Conservation (phyloP, 345 rosid species). For the Melastoma malabathricum region DNA sequence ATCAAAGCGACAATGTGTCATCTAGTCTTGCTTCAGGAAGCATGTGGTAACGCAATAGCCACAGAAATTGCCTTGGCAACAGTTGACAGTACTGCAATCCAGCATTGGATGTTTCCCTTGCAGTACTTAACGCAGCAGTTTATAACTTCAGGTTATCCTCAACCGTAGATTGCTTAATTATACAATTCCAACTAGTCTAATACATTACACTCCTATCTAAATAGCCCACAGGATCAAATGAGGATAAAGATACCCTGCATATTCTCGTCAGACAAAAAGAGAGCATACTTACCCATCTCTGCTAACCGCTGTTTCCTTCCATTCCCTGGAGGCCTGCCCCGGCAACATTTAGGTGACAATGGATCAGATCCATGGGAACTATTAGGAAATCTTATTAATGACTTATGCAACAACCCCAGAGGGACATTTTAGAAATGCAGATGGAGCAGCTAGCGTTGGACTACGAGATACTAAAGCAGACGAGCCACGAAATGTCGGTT, state of each 20-base stretch:
- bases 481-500: too few species aligned
- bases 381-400: constrained; percentile 31
- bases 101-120: too few species aligned
- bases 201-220: neutral
- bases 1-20: neutral
- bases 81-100: too few species aligned
- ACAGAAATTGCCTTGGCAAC: too few species aligned
- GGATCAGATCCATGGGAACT: constrained; percentile 46
- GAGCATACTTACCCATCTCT: constrained; percentile 48
- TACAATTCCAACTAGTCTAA: neutral
- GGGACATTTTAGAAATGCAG: too few species aligned
- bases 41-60: too few species aligned
- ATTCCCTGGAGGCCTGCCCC: constrained; percentile 93
- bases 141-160: too few species aligned
- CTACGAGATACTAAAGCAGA: too few species aligned
- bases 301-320: constrained; percentile 96
- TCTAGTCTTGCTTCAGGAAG: neutral
- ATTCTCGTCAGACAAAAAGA: neutral
- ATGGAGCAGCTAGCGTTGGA: too few species aligned
- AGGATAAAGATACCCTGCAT: neutral
- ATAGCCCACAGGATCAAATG: neutral
- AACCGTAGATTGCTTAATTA: too few species aligned
- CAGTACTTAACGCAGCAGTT: too few species aligned
- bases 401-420: constrained; percentile 63
- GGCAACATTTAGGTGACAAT: constrained; percentile 33